Base-by-base conservation (phyloP, 2,329 filamentous ascomycete species). In the Fusarium transvaalense region DNA sequence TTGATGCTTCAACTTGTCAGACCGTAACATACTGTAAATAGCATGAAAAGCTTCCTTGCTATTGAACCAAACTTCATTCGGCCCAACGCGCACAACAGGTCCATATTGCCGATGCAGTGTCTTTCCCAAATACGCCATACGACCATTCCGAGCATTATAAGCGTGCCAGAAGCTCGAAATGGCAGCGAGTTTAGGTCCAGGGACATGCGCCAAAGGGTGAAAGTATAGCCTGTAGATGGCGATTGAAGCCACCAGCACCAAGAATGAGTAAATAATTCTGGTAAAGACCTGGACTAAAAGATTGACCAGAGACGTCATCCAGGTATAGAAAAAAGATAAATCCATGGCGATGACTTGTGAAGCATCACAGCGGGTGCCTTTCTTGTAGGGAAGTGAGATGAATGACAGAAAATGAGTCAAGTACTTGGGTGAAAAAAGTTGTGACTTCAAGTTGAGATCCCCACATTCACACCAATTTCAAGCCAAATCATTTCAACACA, bases 61-160 rank as follows among this genome's bases (percentile, higher is more conserved):
- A 59, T 83, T 76, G 29, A 86, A 82, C 82, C 85, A 87, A 8
- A 88, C 78, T 69, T 87, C 85, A 34, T 85, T 80, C 0, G 86
- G 85, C 0, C 83, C 83, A 10, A 88, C 81, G 1, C 86, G 79
- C n/a, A 88, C 86, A 4, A 80, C 76, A 0, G 83, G 79, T 0
- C 86, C 86, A 61, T 87, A 86, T 13, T 60, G 73, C 0, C 68
- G 61, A 56, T 87, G 85, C n/a, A 87, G 64, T 0, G 75, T 77
- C 69, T 76, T 79, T 2, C 80, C 82, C 5, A 87, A 52, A 10
- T 75, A 67, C 6, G 78, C 75, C 71, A 83, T 78, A 3, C 75
- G 77, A 0, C 85, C 85, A 35, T 81, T 77, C 10, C 82, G 78
- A 4, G 80, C 80, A 5, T 85, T 80, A 13, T 78, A 77, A 1